These are phyloP conservation scores for Hymenoscyphus fructigenus DNA, from an alignment of 2,329 filamentous ascomycete species.

Conservation along the genomic window DNA sequence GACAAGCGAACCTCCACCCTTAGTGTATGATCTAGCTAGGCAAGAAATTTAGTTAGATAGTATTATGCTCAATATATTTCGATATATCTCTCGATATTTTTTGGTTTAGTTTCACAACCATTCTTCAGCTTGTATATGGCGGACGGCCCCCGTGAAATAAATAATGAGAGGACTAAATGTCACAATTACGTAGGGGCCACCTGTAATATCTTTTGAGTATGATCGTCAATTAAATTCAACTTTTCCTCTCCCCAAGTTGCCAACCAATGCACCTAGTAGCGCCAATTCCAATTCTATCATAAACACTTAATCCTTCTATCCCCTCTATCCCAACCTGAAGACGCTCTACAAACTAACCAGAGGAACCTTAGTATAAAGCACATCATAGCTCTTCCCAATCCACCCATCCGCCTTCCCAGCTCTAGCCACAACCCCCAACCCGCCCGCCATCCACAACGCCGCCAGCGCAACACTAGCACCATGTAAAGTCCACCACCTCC, in stretches of 20 bases:
- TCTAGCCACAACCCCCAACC: conserved; percentile 73
- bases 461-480: conserved; percentile 57
- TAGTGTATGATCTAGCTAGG: no score
- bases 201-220: no score
- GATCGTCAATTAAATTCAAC: no score
- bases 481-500: conserved; percentile 72
- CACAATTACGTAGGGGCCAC: no score
- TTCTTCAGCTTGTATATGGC: no score
- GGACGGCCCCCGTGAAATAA: no score
- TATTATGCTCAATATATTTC: no score
- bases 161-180: no score
- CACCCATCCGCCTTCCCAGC: conserved; percentile 72
- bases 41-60: no score
- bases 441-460: conserved; percentile 77
- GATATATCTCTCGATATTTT: no score
- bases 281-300: conserved; percentile 1
- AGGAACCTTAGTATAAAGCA: conserved; percentile 63
- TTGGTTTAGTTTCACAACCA: no score
- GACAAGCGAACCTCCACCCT: no score
- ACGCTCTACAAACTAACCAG: conserved; percentile 49
- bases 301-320: not conserved
- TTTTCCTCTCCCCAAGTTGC: not conserved
- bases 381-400: conserved; percentile 78
- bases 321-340: not conserved
- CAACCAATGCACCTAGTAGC: not conserved